Base-by-base conservation (phyloP, 202 grass and related monocot genomes). In the Carex sylvatica region DNA sequence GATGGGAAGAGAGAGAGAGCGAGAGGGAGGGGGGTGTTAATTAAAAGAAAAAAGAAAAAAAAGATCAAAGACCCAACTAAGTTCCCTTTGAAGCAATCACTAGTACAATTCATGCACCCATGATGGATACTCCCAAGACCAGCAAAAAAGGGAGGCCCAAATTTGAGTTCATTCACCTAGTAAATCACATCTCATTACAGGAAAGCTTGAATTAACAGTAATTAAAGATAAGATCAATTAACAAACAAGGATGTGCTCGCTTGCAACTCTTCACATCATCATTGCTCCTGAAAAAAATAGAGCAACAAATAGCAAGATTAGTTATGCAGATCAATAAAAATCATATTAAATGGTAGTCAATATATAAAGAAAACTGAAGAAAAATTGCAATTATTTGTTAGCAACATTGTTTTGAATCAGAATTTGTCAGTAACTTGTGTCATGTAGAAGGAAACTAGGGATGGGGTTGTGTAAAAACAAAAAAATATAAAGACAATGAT, bases 281-380 rank as follows among this genome's bases (percentile, higher is more conserved):
- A 82, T 82, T 70, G 80, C 15, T 82, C 61, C 80, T 82, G 80
- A 65, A 82, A 82, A 40, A 40, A 8, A 40, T 69, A 31, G 15
- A 54, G 20, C 11, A 82, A 54, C 2, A 64, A 46, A 82, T 36
- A 82, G 10, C 40, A 55, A 26, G 40, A 80, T 80, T 65, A 80
- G 33, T 28, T 77, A 31, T 36, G 71, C 13, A 16, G 11, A 15
- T 53, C 23, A 16, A 52, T 53, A 71, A 26, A 24, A 16, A 54
- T 40, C 33, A 55, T 55, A n/a, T 28, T 65, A 68, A 15, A 15
- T 82, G 1, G 47, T 56, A 10, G 30, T 82, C 30, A 40, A 40
- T 30, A 28, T 24, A 23, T 75, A 31, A 68, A 60, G 31, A 58
- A 14, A 56, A 28, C 1, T 80, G 22, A 28, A 80, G 14, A 19